Evolutionary conservation across 2,329 filamentous ascomycete genomes (phyloP).

Genomic region (Colletotrichum abscissum): DNA sequence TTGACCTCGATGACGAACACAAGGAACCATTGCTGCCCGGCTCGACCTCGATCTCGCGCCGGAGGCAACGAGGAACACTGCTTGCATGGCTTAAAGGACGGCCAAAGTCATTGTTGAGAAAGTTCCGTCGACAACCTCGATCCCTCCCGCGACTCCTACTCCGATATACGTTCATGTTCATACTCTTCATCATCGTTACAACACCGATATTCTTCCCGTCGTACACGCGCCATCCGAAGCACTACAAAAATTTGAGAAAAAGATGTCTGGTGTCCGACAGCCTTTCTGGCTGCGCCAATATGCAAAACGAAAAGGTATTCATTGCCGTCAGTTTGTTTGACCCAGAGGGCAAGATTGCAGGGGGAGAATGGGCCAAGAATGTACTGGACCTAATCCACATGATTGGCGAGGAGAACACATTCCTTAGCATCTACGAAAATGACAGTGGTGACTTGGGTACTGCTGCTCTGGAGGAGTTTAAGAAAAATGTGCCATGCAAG

Average conservation of each 20-base stretch:
- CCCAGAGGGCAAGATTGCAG: constrained; percentile 66
- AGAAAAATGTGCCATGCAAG: constrained; percentile 55
- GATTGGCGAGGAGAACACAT: constrained; percentile 75
- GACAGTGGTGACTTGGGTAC: constrained; percentile 69
- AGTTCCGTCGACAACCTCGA: constrained; percentile 31
- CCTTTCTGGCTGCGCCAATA: constrained; percentile 50
- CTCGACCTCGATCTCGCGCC: not conserved
- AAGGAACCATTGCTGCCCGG: constrained; percentile 25
- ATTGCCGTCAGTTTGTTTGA: constrained; percentile 80
- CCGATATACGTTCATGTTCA: constrained; percentile 40
- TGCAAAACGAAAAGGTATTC: constrained; percentile 73
- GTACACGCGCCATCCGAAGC: constrained; percentile 52
- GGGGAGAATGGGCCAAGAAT: constrained; percentile 72
- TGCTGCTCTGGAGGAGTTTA: constrained; percentile 64
- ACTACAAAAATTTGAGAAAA: constrained; percentile 48
- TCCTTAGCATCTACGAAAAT: constrained; percentile 80
- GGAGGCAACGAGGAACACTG: constrained; percentile 5
- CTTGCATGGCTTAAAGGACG: constrained; percentile 25
- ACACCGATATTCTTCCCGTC: constrained; percentile 55
- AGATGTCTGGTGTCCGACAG: constrained; percentile 43
- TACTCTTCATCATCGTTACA: constrained; percentile 45
- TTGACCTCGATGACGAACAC: constrained; percentile 23
- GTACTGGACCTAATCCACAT: constrained; percentile 72
- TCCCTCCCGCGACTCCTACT: constrained; percentile 30
- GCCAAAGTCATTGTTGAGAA: constrained; percentile 24